phyloP scores from a whole-genome alignment of 1,284 basidiomycete species.

The Flammula alnicola region DNA sequence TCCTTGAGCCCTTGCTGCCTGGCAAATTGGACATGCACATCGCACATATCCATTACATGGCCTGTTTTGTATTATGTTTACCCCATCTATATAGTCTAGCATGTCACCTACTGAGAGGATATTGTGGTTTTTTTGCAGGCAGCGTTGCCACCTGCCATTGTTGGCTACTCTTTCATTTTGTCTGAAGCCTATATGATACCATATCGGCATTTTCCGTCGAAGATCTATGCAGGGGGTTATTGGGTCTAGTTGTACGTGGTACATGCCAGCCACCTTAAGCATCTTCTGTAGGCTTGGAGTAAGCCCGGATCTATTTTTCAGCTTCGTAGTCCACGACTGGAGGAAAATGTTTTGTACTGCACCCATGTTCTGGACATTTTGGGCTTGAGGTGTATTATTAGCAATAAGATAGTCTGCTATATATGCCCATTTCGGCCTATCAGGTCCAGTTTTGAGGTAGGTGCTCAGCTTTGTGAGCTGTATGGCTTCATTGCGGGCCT shows the following conservation, averaged over 20 bases:
- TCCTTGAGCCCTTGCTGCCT: too few relatives aligned
- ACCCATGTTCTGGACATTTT: too few relatives aligned
- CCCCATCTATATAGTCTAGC: too few relatives aligned
- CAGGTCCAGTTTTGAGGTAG: constrained; percentile 8
- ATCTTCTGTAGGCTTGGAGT: constrained; percentile 15
- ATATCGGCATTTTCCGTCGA: constrained; percentile 28
- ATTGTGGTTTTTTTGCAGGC: too few relatives aligned
- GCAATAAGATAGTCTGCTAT: constrained; percentile 21
- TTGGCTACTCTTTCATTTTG: not conserved
- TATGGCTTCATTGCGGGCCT: constrained; percentile 30
- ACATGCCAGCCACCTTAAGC: constrained; percentile 19
- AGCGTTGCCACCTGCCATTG: constrained; percentile 7
- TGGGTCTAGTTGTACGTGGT: constrained; percentile 23
- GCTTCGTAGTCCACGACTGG: constrained; percentile 2
- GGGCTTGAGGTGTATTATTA: constrained; percentile 14
- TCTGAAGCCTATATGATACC: constrained; percentile 27
- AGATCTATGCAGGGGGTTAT: constrained; percentile 13
- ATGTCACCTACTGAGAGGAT: too few relatives aligned
- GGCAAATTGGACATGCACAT: too few relatives aligned
- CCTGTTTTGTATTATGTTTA: too few relatives aligned
- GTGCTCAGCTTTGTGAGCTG: constrained; percentile 19
- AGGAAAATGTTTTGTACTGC: too few relatives aligned
- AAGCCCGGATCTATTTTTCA: not conserved
- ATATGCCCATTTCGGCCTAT: constrained; percentile 21
- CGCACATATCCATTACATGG: too few relatives aligned